These are phyloP conservation scores for Sisymbrium altissimum DNA, from an alignment of 345 rosid genomes.

Conservation along the genomic window DNA sequence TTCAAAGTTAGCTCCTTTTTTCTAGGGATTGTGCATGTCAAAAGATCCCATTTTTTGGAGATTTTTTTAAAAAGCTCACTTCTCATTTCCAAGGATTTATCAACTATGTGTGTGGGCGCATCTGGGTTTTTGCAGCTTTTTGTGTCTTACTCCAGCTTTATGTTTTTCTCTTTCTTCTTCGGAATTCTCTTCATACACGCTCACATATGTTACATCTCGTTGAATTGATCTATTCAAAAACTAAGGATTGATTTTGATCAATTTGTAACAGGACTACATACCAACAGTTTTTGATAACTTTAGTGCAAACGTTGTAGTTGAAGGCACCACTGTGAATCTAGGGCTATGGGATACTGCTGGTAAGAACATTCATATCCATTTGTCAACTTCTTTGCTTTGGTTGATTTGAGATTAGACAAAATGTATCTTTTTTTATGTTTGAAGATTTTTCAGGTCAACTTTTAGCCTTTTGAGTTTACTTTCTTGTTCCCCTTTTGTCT, in stretches of 20 bases:
- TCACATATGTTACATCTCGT: not conserved
- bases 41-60: not conserved
- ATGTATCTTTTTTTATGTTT: not conserved
- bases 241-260: slow-evolving; percentile 21
- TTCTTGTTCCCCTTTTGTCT: not conserved
- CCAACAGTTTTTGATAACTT: slow-evolving; percentile 97
- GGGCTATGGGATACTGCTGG: slow-evolving; percentile 99
- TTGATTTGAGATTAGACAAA: not conserved
- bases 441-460: not conserved
- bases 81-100: not conserved
- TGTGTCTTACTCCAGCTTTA: slow-evolving; percentile 7
- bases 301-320: slow-evolving; percentile 94
- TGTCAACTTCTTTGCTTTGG: not conserved
- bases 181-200: not conserved
- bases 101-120: slow-evolving; percentile 19
- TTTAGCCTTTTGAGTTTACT: not conserved
- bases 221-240: not conserved
- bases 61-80: not conserved
- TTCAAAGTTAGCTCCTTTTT: slow-evolving; percentile 27
- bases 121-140: slow-evolving; percentile 49
- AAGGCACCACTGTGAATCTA: slow-evolving; percentile 88
- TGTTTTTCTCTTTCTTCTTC: slow-evolving; percentile 2
- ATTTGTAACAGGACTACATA: slow-evolving; percentile 76
- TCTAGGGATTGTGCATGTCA: slow-evolving; percentile 18
- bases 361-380: slow-evolving; percentile 30